Percentiles rank a stretch among this genome's conserved stretches.
Evolutionary conservation across 2,329 filamentous ascomycete species (phyloP).

Genomic region (Raffaelea albimanens): DNA sequence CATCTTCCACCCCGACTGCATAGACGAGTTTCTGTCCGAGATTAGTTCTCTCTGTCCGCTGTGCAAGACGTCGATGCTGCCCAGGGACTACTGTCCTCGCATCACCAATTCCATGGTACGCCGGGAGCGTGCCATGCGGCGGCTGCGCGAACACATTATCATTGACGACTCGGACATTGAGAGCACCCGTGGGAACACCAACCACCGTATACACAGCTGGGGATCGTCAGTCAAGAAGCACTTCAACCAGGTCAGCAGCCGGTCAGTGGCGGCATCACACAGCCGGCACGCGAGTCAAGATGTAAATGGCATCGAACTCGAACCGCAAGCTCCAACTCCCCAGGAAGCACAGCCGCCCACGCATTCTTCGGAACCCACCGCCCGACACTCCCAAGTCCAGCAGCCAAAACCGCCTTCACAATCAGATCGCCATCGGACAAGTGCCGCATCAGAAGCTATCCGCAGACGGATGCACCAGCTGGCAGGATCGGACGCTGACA

Average conservation of each 20-base stretch:
- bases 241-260: conserved; percentile 9
- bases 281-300: not conserved
- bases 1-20: conserved; percentile 87
- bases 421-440: not conserved
- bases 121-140: conserved; percentile 61
- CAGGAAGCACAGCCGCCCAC: too few species aligned
- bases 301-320: conserved; percentile 12
- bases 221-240: conserved; percentile 13
- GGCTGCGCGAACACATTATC: conserved; percentile 44
- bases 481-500: conserved; percentile 15
- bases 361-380: too few species aligned
- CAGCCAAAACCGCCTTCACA: conserved; percentile 1
- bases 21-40: conserved; percentile 70
- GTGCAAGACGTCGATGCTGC: conserved; percentile 78
- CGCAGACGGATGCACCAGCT: conserved; percentile 20
- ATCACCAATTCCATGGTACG: conserved; percentile 84
- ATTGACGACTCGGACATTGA: conserved; percentile 27
- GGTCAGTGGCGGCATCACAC: not conserved
- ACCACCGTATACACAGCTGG: conserved; percentile 12
- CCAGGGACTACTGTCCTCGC: conserved; percentile 53
- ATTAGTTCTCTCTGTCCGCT: conserved; percentile 83
- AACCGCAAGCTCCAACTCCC: conserved; percentile 3
- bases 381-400: too few species aligned
- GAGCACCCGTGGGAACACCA: not conserved
- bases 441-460: conserved; percentile 8